Evolutionary conservation across 2,329 filamentous ascomycete genomes (phyloP), one percentile per base, ranked within the genome.

Genomic region (Cadophora luteo-olivacea): DNA sequence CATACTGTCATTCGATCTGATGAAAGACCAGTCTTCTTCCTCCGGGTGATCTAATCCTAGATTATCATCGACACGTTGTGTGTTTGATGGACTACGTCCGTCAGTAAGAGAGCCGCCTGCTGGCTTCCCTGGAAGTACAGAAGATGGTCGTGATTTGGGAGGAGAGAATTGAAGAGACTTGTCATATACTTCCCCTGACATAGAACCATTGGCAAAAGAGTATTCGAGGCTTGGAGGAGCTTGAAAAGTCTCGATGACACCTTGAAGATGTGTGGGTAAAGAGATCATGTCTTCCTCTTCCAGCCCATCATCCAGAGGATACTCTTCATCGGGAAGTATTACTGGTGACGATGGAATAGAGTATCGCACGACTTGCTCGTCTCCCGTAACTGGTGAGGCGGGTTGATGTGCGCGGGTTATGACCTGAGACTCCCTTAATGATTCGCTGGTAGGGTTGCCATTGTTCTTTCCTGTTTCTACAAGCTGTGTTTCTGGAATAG

Each of bases 91-190:
- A 57, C 69, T 74, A 70, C 33, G 4, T 25, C 61, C 45, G 54
- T 73, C 63, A 73, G 70, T 69, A 64, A 48, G 32, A 41, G 65
- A 24, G 8, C 19, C 36, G 11, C 36, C 58, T 22, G 54, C 14
- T 19, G 29, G 25, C 5, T 54, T 67, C 16, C 29, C 64, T 49
- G 60, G 57, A 45, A 68, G 69, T 6, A 29, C 12, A 41, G n/a
- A 41, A 48, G 63, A 36, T 8, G 11, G 25, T 24, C 32, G 52
- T 22, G 63, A 55, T 11, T 70, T 73, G 19, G 67, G 72, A 63
- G 74, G 71, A 12, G 76, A 75, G 55, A 73, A 74, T 63, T 77
- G 73, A 63, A 77, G 73, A 70, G 66, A 69, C 33, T 68, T 70
- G 55, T 75, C 75, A 61, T 75, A 77, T 71, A 75, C 65, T 69